phyloP scores from a whole-genome alignment of 306 rosid genomes.

The Pachyrhizus erosus region DNA sequence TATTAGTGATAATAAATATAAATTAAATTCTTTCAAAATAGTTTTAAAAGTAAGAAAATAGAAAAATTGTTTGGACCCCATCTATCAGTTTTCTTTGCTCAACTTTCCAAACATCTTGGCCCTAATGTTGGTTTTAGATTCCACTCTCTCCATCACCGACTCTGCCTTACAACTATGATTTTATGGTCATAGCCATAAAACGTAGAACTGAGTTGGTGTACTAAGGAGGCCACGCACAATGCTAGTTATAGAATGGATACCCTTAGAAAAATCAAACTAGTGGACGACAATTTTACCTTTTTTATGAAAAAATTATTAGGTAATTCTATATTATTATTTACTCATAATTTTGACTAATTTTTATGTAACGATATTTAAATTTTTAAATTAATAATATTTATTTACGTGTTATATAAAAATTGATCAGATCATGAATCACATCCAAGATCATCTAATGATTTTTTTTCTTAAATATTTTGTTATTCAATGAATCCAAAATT shows the following conservation, averaged over 20 bases:
- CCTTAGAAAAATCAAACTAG: background rate
- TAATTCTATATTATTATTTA: no score
- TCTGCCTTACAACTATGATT: background rate
- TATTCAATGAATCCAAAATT: background rate
- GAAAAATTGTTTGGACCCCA: background rate
- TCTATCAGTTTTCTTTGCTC: background rate
- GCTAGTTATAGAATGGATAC: background rate
- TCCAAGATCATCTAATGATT: no score
- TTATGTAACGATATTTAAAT: no score
- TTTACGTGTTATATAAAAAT: no score
- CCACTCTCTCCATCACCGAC: background rate
- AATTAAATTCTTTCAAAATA: no score
- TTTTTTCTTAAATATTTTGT: no score
- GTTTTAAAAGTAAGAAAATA: background rate
- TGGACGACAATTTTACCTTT: background rate
- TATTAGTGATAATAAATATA: no score
- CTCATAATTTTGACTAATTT: no score
- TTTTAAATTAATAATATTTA: no score
- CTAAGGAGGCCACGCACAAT: background rate
- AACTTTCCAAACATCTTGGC: background rate
- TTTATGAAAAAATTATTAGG: no score
- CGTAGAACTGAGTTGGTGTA: background rate
- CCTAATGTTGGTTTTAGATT: background rate
- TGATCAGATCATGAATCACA: no score
- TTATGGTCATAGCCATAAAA: background rate